phyloP scores from a whole-genome alignment of 805 yeast species.

The Suhomyces kilbournensis region DNA sequence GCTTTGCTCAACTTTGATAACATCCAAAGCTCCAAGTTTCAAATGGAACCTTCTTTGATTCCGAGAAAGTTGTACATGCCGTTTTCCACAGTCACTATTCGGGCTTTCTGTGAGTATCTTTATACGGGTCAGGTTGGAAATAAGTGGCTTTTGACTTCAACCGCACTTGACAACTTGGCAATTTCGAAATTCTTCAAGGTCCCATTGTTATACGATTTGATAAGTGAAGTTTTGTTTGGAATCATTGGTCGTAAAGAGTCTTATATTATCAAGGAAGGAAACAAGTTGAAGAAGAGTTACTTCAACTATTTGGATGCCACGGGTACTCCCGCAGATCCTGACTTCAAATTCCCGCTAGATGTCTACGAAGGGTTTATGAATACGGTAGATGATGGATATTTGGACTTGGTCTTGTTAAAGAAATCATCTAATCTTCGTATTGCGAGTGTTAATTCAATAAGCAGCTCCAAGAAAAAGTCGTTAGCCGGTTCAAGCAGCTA shows the following conservation, averaged over 20 bases:
- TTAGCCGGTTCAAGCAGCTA: slow-evolving; percentile 1
- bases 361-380: slow-evolving; percentile 55
- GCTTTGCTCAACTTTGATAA: slow-evolving; percentile 33
- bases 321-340: slow-evolving; percentile 18
- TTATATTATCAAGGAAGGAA: slow-evolving; percentile 41
- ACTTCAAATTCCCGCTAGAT: slow-evolving; percentile 39
- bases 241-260: slow-evolving; percentile 67
- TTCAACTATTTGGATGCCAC: slow-evolving; percentile 23
- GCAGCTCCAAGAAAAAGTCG: slow-evolving; percentile 16
- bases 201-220: slow-evolving; percentile 67
- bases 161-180: slow-evolving; percentile 60
- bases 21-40: slow-evolving; percentile 26
- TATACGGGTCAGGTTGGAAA: slow-evolving; percentile 79
- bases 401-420: slow-evolving; percentile 53
- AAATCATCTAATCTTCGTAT: slow-evolving; percentile 38
- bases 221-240: slow-evolving; percentile 66
- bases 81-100: slow-evolving; percentile 56
- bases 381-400: slow-evolving; percentile 63
- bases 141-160: slow-evolving; percentile 69
- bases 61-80: slow-evolving; percentile 73
- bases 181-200: slow-evolving; percentile 65
- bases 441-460: slow-evolving; percentile 17
- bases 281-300: slow-evolving; percentile 30
- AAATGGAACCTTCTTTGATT: slow-evolving; percentile 57
- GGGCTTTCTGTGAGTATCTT: slow-evolving; percentile 67